A percentile compares a stretch with the other conserved stretches of the same genome.
These are phyloP conservation scores for Diutina ranongensis DNA, from an alignment of 1,139 yeast genomes.

Conservation along the genomic window DNA sequence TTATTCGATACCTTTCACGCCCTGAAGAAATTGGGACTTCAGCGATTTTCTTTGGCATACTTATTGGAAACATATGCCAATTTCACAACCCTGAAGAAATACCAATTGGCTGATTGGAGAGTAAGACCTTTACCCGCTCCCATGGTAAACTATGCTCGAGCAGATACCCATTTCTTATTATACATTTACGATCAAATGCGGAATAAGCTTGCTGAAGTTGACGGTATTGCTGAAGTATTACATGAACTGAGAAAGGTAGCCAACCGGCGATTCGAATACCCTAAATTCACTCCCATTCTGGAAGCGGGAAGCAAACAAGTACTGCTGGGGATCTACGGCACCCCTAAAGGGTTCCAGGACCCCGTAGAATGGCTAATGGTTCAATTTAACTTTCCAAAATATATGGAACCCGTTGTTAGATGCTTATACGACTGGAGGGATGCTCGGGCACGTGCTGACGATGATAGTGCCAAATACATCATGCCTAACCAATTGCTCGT, in stretches of 20 bases:
- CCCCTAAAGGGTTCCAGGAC: slow-evolving; percentile 39
- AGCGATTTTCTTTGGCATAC: slow-evolving; percentile 76
- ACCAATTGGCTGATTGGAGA: slow-evolving; percentile 97
- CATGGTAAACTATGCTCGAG: slow-evolving; percentile 81
- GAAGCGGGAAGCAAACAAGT: not conserved
- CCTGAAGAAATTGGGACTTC: slow-evolving; percentile 63
- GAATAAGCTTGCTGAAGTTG: slow-evolving; percentile 42
- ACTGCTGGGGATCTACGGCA: not conserved
- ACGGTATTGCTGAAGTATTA: slow-evolving; percentile 51
- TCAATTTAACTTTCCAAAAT: slow-evolving; percentile 54
- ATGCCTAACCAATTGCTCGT: slow-evolving; percentile 77
- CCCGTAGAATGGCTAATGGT: slow-evolving; percentile 31
- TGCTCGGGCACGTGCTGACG: slow-evolving; percentile 53
- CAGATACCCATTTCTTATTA: slow-evolving; percentile 87
- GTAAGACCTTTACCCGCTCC: slow-evolving; percentile 69
- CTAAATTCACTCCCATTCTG: slow-evolving; percentile 40
- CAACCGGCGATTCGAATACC: slow-evolving; percentile 66
- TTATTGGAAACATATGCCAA: slow-evolving; percentile 70
- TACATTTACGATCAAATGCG: slow-evolving; percentile 70
- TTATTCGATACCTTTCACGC: slow-evolving; percentile 93
- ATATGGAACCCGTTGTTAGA: slow-evolving; percentile 45
- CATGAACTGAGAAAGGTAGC: slow-evolving; percentile 76
- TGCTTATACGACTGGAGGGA: slow-evolving; percentile 81
- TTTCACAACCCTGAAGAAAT: slow-evolving; percentile 85
- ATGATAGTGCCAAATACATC: slow-evolving; percentile 74